Evolutionary conservation across 129 eudicot species (phyloP), one percentile per base, ranked within the genome.

Genomic region (Deinandra increscens): DNA sequence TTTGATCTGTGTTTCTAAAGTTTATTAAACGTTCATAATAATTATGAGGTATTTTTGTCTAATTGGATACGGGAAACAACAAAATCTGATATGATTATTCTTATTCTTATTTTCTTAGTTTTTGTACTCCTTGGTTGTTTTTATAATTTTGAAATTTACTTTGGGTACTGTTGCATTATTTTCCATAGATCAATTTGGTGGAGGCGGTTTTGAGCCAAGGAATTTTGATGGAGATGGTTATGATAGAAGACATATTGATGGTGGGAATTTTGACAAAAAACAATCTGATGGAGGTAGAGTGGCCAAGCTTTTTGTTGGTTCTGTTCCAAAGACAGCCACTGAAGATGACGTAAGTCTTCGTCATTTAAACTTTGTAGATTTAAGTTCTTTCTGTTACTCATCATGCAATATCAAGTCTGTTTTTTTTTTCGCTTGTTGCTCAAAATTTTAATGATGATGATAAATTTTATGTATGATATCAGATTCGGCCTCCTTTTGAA

Each of bases 401-500:
- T n/a, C n/a, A n/a, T n/a, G n/a, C n/a, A n/a, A n/a, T n/a, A n/a
- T n/a, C n/a, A n/a, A n/a, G n/a, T n/a, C 31, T 50, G 26, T 15
- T 50, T 12, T 50, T 10, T 12, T 60, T n/a, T n/a, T n/a, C n/a
- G 22, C 37, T 7, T 34, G 66, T 4, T 75, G 72, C 58, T 44
- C 5, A 66, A 19, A 15, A 8, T 42, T 64, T 54, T 9, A 9
- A 51, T 74, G 23, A 41, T 64, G 69, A 42, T 66, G 66, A 9
- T 43, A 34, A 31, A 42, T 43, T 69, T 45, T 60, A 14, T 53
- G 4, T 58, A 55, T 75, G 71, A 45, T 81, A 60, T 58, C 81
- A 94, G 99, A 87, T 94, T 50, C 97, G 94, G 41, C 97, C 97
- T 12, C 66, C 82, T 70, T 94, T 94, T 82, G 99, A 94, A 69